These are phyloP conservation scores for Penicillium capsulatum DNA, from an alignment of 2,329 filamentous ascomycete species.

Conservation along the genomic window DNA sequence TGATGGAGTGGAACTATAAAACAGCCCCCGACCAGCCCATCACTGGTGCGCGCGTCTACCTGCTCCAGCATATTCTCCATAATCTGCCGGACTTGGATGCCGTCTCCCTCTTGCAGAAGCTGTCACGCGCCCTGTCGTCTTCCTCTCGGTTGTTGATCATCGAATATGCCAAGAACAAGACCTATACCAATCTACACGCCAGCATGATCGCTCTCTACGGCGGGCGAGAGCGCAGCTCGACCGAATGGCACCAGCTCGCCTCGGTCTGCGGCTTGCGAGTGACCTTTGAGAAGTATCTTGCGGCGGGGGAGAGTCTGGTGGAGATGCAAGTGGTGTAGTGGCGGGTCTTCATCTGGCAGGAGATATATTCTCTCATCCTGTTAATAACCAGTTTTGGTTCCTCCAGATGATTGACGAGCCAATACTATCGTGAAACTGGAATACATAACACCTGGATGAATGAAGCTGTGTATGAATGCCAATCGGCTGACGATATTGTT, in stretches of 20 bases:
- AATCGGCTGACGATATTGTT: too few relatives aligned
- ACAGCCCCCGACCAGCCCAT: slow-evolving; percentile 31
- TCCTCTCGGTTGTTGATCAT: slow-evolving; percentile 35
- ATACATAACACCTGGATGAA: too few relatives aligned
- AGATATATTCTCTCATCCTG: too few relatives aligned
- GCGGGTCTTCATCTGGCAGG: not conserved
- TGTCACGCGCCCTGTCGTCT: slow-evolving; percentile 33
- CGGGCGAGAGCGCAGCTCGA: slow-evolving; percentile 32
- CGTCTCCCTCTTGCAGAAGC: slow-evolving; percentile 34
- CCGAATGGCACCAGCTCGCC: slow-evolving; percentile 36
- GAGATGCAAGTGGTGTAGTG: slow-evolving; percentile 30
- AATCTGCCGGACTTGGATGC: slow-evolving; percentile 38
- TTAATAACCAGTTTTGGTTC: too few relatives aligned
- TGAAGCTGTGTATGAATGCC: too few relatives aligned
- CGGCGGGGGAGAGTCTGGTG: slow-evolving; percentile 32
- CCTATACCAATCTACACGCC: slow-evolving; percentile 35
- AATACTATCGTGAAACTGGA: too few relatives aligned
- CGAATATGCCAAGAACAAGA: slow-evolving; percentile 36
- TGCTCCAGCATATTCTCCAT: slow-evolving; percentile 36
- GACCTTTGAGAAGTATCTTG: slow-evolving; percentile 35
- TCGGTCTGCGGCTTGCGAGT: slow-evolving; percentile 31
- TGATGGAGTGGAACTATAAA: slow-evolving; percentile 38
- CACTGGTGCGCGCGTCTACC: slow-evolving; percentile 32
- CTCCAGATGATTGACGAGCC: too few relatives aligned
- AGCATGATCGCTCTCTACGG: slow-evolving; percentile 38